Percentiles rank a stretch among this genome's conserved stretches.
These are phyloP conservation scores for Hyaloscypha finlandica DNA, from an alignment of 495 filamentous ascomycete genomes.

Conservation along the genomic window DNA sequence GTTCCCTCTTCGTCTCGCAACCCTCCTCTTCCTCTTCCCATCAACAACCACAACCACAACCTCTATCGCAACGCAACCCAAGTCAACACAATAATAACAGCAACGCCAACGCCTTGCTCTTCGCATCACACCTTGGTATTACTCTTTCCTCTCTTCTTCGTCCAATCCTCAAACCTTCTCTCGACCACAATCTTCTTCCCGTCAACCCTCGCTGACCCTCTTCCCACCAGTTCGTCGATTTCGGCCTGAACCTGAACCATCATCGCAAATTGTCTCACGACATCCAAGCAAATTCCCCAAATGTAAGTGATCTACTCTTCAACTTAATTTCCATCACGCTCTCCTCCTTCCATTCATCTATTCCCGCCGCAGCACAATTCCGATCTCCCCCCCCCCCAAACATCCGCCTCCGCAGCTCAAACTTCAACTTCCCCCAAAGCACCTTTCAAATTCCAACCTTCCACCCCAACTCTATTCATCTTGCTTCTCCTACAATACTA, in stretches of 20 bases:
- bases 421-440: too few relatives aligned
- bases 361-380: too few relatives aligned
- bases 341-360: too few relatives aligned
- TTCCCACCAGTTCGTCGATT: background rate
- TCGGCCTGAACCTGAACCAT: background rate
- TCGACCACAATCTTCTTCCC: background rate
- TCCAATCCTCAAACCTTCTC: conserved; percentile 2
- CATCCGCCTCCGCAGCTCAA: too few relatives aligned
- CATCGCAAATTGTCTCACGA: background rate
- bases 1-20: background rate
- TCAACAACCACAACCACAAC: conserved; percentile 20
- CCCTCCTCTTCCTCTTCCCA: conserved; percentile 8
- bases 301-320: conserved; percentile 26
- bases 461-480: background rate
- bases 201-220: conserved; percentile 7
- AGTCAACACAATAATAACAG: background rate
- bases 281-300: background rate
- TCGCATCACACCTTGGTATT: background rate
- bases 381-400: too few relatives aligned
- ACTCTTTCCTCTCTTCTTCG: background rate
- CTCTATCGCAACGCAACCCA: background rate
- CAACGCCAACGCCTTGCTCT: background rate
- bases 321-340: conserved; percentile 30
- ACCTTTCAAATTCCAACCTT: background rate
- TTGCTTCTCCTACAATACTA: background rate